A percentile compares a stretch with the other conserved stretches of the same genome.
Conservation (phyloP, 2,329 filamentous ascomycete genomes). For the Colletotrichum sp. region DNA sequence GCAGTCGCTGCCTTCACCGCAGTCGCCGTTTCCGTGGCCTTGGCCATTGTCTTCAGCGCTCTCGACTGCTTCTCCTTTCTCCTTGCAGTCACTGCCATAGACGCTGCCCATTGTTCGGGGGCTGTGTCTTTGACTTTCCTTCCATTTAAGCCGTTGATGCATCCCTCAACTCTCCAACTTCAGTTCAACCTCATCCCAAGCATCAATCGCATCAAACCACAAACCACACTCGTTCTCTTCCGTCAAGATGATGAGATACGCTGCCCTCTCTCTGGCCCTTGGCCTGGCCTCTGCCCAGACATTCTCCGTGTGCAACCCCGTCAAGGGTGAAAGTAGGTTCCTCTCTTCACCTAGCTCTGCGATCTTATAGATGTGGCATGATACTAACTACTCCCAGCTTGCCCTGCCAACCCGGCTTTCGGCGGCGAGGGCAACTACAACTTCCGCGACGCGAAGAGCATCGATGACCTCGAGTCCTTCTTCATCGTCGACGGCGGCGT, state of each 20-base stretch:
- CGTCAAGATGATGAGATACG: slow-evolving; percentile 1
- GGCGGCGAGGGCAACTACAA: slow-evolving; percentile 13
- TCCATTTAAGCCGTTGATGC: not conserved
- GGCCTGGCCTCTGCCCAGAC: slow-evolving; percentile 20
- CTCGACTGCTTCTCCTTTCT: not conserved
- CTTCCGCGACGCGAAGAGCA: slow-evolving; percentile 30
- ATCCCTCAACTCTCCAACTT: not conserved
- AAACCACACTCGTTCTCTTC: not conserved
- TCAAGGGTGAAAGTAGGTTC: slow-evolving; percentile 19
- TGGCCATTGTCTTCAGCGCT: not conserved
- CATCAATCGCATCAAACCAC: not conserved
- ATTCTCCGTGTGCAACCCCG: slow-evolving; percentile 21
- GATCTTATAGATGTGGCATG: no score
- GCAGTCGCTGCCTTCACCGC: not conserved
- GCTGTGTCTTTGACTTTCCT: not conserved
- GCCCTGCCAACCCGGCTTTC: slow-evolving; percentile 22
- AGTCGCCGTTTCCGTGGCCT: not conserved
- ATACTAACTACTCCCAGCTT: slow-evolving; percentile 8
- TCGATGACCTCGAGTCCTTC: slow-evolving; percentile 44
- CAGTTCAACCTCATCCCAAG: not conserved
- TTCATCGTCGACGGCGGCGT: slow-evolving; percentile 62
- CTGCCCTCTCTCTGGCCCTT: slow-evolving; percentile 12
- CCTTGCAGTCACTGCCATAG: not conserved
- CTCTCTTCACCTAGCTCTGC: not conserved
- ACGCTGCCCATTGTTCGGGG: not conserved